Base-by-base conservation (phyloP, 306 rosid genomes). In the Boehmeria nivea region DNA sequence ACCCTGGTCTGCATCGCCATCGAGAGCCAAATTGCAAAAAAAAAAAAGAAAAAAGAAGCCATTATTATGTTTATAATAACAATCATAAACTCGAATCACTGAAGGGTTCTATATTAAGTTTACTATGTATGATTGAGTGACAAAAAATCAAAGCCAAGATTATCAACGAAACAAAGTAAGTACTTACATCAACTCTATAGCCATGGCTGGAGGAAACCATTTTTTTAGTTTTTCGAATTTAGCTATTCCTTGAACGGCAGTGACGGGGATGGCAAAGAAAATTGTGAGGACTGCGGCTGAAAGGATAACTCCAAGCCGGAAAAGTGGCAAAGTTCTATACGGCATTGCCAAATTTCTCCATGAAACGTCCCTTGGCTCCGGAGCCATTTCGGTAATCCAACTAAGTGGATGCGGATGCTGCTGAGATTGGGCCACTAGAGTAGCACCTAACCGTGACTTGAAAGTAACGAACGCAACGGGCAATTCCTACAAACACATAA, bases 121-220 rank as follows among this genome's bases (percentile, higher is more conserved):
- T n/a, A n/a, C n/a, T n/a, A n/a, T n/a, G n/a, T n/a, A n/a, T n/a
- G n/a, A n/a, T n/a, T n/a, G n/a, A n/a, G n/a, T n/a, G n/a, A n/a
- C n/a, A n/a, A n/a, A n/a, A n/a, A n/a, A n/a, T n/a, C n/a, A n/a
- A n/a, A n/a, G 36, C 36, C 5, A 31, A 31, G 9, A 4, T 31
- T 10, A 31, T 31, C 36, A n/a, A n/a, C n/a, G n/a, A 19, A 63
- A 24, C 26, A 21, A 63, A 47, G 12, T 56, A 48, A 78, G 57
- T 63, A 21, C 82, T 78, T 65, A 90, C 95, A 90, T 84, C 53
- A 80, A 74, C 66, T 84, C 72, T 70, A 90, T 60, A 64, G 82
- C 98, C 94, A 78, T 72, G 67, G 73, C 91, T 1, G 98, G 98
- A 47, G 98, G 98, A 71, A 90, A 87, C 96, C 98, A 87, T 70